Evolutionary conservation across 345 rosid species (phyloP), one percentile per base, ranked within the genome.

Genomic region (Hibiscus mutabilis): DNA sequence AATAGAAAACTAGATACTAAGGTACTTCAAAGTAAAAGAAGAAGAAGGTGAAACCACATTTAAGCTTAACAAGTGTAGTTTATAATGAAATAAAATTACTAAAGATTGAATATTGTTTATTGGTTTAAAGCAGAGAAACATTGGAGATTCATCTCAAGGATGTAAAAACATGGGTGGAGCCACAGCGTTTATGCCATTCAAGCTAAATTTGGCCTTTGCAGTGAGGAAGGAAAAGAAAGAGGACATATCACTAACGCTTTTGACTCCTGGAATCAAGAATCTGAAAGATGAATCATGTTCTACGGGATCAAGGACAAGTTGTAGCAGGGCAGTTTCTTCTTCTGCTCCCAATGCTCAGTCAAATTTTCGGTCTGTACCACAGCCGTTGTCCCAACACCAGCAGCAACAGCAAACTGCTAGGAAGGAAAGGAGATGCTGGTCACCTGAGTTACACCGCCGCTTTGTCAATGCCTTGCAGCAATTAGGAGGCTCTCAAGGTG

Each of bases 391-490:
- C 16, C 61, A 24, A 10, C 61, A 57, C 8, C 70, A 46, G 37
- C 70, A 66, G 69, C 84, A 66, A 49, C 95, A 86, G n/a, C n/a
- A n/a, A 75, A 78, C 76, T 71, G 35, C 81, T 22, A 79, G 98
- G 86, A 94, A 94, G 81, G 95, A 87, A 81, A 86, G 98, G 80
- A 87, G 97, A 76, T 88, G 93, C 77, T 94, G 98, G 98, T 91
- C 93, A 16, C 89, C 95, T 0, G 97, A 88, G 79, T 81, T 94
- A 69, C 98, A 94, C 78, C 86, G 91, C 24, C 86, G 92, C 49
- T 94, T 94, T 51, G 84, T 91, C 57, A 85, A 82, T 83, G 97
- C 98, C 19, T 78, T 94, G 78, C 89, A 94, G 66, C 88, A 87
- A 22, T 95, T 94, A 12, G 98, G 97, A 73, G 98, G 98, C 37